Conservation (phyloP, 2,329 filamentous ascomycete genomes). For the Emericellopsis atlantica region DNA sequence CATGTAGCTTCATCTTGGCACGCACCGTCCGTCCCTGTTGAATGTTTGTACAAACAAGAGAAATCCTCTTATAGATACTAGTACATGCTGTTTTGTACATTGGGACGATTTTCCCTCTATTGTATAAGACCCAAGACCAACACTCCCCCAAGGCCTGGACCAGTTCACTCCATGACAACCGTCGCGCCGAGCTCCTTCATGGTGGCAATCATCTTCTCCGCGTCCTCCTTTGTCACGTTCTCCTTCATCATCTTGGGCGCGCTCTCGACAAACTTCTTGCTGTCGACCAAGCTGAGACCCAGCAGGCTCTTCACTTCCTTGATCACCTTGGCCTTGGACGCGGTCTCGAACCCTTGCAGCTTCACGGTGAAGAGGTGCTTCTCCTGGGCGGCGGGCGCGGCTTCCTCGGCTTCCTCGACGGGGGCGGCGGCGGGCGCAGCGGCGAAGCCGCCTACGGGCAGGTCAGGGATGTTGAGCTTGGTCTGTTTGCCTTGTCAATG, state of each 20-base stretch:
- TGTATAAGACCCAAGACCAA: neutral
- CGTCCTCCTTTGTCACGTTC: slow-evolving; percentile 95
- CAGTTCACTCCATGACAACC: slow-evolving; percentile 76
- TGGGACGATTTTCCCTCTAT: slow-evolving; percentile 1
- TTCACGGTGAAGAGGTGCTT: slow-evolving; percentile 96
- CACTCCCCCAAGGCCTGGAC: neutral
- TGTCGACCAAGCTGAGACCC: slow-evolving; percentile 91
- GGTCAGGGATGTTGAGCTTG: slow-evolving; percentile 93
- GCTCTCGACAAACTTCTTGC: slow-evolving; percentile 99
- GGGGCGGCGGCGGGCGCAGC: slow-evolving; percentile 53
- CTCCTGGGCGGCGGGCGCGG: slow-evolving; percentile 81
- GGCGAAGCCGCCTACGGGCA: slow-evolving; percentile 86
- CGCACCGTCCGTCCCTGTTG: too few relatives aligned
- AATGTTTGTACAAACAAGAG: neutral
- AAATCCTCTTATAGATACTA: slow-evolving; percentile 1
- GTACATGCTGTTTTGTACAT: slow-evolving; percentile 4
- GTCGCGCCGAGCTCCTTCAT: slow-evolving; percentile 89
- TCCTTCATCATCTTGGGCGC: slow-evolving; percentile 99
- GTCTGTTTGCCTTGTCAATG: slow-evolving; percentile 37
- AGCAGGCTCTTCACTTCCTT: slow-evolving; percentile 98
- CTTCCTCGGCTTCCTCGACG: slow-evolving; percentile 73
- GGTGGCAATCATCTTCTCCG: slow-evolving; percentile 92
- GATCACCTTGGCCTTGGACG: slow-evolving; percentile 95
- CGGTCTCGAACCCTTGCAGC: slow-evolving; percentile 78
- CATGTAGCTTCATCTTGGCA: too few relatives aligned